phyloP scores from a whole-genome alignment of 441 rosid species.

The Pelargonium myrrhifolium region DNA sequence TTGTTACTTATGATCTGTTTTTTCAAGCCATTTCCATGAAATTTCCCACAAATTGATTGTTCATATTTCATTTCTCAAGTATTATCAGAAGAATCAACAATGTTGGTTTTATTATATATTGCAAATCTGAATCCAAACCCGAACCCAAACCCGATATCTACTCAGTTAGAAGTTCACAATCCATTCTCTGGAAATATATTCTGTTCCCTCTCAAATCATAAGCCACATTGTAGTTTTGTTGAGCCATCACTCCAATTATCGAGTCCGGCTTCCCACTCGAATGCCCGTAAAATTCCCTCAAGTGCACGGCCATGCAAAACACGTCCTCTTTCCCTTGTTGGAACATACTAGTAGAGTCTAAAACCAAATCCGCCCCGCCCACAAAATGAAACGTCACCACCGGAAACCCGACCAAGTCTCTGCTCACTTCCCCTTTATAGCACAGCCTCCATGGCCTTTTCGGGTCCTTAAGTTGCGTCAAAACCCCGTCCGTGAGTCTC shows the following conservation, averaged over 20 bases:
- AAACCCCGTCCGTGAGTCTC: constrained; percentile 16
- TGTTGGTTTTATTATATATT: too few relatives aligned
- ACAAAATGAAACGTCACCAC: constrained; percentile 20
- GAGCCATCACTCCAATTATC: constrained; percentile 20
- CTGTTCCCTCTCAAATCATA: constrained; percentile 15
- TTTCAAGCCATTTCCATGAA: too few relatives aligned
- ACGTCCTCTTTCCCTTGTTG: background rate
- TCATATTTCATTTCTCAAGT: too few relatives aligned
- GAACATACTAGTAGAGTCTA: constrained; percentile 15
- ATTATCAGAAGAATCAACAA: too few relatives aligned
- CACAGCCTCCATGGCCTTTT: constrained; percentile 6
- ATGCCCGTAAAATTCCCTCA: background rate
- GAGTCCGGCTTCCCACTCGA: background rate
- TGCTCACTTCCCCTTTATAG: constrained; percentile 11
- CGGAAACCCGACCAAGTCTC: constrained; percentile 23
- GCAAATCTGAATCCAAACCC: too few relatives aligned
- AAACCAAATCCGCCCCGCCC: constrained; percentile 19
- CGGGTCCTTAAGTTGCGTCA: constrained; percentile 5
- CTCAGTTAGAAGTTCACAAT: constrained; percentile 16
- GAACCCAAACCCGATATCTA: too few relatives aligned
- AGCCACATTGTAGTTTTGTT: constrained; percentile 19
- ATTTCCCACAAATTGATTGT: too few relatives aligned
- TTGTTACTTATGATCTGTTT: too few relatives aligned
- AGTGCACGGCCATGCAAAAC: constrained; percentile 24
- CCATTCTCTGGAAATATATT: constrained; percentile 20